phyloP scores from a whole-genome alignment of 164 flowering plant genomes.

The Kingdonia uniflora region DNA sequence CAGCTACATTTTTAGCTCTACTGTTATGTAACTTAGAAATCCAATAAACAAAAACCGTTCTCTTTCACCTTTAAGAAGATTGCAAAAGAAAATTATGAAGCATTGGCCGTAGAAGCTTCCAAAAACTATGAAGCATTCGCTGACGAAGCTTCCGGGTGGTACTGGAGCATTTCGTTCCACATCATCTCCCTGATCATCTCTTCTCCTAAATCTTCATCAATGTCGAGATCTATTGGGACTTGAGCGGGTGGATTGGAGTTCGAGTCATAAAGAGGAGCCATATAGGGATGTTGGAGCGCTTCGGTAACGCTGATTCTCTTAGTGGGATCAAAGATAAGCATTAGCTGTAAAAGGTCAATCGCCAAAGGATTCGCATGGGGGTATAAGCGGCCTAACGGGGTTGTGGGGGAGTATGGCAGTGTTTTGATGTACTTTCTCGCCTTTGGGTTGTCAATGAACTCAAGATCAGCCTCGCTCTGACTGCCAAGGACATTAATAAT shows the following conservation, averaged over 20 bases:
- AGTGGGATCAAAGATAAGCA: conserved; percentile 86
- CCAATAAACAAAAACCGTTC: too few species aligned
- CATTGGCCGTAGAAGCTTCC: neutral
- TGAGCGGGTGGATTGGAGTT: conserved; percentile 58
- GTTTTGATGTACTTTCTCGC: conserved; percentile 62
- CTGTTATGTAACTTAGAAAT: too few species aligned
- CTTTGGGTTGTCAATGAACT: conserved; percentile 74
- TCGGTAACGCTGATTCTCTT: conserved; percentile 82
- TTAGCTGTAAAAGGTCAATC: conserved; percentile 63
- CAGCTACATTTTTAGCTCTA: too few species aligned
- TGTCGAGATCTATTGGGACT: conserved; percentile 71
- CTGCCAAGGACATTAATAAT: conserved; percentile 80
- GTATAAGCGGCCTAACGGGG: conserved; percentile 50
- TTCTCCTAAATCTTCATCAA: conserved; percentile 70
- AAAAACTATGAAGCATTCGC: conserved; percentile 12
- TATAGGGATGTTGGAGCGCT: conserved; percentile 83
- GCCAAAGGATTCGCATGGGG: conserved; percentile 75
- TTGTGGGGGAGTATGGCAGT: conserved; percentile 50
- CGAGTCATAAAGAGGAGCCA: conserved; percentile 69
- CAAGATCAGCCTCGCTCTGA: conserved; percentile 59
- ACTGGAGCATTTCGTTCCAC: conserved; percentile 77
- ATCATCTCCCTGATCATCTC: conserved; percentile 80
- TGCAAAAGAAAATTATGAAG: neutral
- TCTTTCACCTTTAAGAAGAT: neutral
- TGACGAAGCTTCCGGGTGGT: conserved; percentile 69